A percentile compares a stretch with the other conserved stretches of the same genome.
phyloP scores from a whole-genome alignment of 2,329 filamentous ascomycete species.

The Penicillium palitans region DNA sequence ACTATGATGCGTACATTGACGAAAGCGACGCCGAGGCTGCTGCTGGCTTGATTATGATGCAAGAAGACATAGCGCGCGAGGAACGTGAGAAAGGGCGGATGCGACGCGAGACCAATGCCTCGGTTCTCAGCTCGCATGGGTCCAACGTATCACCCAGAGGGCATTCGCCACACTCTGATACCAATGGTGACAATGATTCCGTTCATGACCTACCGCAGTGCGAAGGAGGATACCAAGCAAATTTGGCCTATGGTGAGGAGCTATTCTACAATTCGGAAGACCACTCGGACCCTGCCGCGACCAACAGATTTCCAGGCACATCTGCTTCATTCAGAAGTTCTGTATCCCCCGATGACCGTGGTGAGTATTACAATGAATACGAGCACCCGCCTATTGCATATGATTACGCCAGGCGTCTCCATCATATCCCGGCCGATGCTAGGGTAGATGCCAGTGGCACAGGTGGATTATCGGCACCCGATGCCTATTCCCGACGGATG shows the following conservation, averaged over 20 bases:
- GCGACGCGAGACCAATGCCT: slow-evolving; percentile 57
- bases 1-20: slow-evolving; percentile 58
- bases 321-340: slow-evolving; percentile 33
- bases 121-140: slow-evolving; percentile 47
- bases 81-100: slow-evolving; percentile 51
- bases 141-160: slow-evolving; percentile 43
- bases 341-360: slow-evolving; percentile 26
- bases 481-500: slow-evolving; percentile 62
- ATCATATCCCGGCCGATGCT: slow-evolving; percentile 58
- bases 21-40: slow-evolving; percentile 87
- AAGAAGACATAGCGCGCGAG: slow-evolving; percentile 63
- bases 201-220: slow-evolving; percentile 72
- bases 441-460: slow-evolving; percentile 85
- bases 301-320: slow-evolving; percentile 19
- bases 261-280: slow-evolving; percentile 30
- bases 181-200: slow-evolving; percentile 69
- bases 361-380: slow-evolving; percentile 36
- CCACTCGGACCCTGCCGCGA: slow-evolving; percentile 19
- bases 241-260: slow-evolving; percentile 61
- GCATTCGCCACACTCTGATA: slow-evolving; percentile 30
- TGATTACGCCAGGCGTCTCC: slow-evolving; percentile 59
- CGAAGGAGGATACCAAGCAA: slow-evolving; percentile 68
- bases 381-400: slow-evolving; percentile 46
- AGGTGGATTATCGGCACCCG: slow-evolving; percentile 80
- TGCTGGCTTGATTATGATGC: slow-evolving; percentile 79